Percentiles rank a stretch among this genome's conserved stretches.
Conservation (phyloP, 2,329 filamentous ascomycete genomes). For the Aureobasidium subglaciale region DNA sequence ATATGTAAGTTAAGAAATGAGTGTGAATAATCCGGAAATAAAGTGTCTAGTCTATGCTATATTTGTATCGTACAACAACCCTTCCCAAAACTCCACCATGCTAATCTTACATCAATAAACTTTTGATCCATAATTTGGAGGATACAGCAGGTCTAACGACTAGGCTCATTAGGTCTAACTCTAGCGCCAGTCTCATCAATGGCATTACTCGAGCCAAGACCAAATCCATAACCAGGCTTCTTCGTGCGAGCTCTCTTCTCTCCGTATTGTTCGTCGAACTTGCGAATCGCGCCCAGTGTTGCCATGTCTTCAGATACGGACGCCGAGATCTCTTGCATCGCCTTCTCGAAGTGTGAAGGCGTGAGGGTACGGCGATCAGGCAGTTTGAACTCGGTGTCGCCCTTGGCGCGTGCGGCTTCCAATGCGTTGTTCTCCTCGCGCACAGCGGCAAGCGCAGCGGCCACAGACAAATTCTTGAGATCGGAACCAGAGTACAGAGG, state of each 20-base stretch:
- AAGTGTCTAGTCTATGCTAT: background rate
- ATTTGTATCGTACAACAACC: background rate
- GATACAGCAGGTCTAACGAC: background rate
- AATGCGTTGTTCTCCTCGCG: constrained; percentile 58
- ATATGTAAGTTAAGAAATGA: too few species aligned
- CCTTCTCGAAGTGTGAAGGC: constrained; percentile 71
- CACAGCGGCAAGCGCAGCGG: constrained; percentile 71
- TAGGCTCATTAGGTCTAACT: constrained; percentile 21
- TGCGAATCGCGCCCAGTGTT: constrained; percentile 74
- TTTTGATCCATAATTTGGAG: background rate
- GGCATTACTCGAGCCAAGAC: constrained; percentile 18
- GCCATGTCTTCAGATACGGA: constrained; percentile 93
- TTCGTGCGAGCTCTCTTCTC: constrained; percentile 59
- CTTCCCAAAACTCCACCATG: background rate
- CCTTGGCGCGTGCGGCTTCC: constrained; percentile 21
- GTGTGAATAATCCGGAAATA: too few species aligned
- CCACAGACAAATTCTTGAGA: constrained; percentile 74
- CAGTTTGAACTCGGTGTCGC: constrained; percentile 48
- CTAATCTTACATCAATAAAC: constrained; percentile 6
- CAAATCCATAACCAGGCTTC: constrained; percentile 30
- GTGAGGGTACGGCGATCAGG: constrained; percentile 62
- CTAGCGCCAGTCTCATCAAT: constrained; percentile 27
- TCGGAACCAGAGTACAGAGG: constrained; percentile 77
- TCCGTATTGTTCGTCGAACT: constrained; percentile 94
- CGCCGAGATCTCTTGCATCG: constrained; percentile 80